Evolutionary conservation across 2,329 filamentous ascomycete genomes (phyloP).

Genomic region (Exophiala xenobiotica): DNA sequence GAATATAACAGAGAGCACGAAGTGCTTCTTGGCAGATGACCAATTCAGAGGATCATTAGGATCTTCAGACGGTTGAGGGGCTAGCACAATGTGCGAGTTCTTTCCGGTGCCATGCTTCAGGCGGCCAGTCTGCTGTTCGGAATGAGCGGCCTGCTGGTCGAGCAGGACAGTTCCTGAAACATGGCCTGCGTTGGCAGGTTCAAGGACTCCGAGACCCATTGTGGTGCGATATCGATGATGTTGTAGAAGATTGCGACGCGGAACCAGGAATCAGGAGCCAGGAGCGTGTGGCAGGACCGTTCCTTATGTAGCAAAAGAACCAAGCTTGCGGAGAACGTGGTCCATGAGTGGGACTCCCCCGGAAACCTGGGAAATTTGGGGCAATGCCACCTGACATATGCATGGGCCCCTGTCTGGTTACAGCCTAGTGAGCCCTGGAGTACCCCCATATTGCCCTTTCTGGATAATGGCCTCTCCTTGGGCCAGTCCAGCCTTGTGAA

Average conservation of each 20-base stretch:
- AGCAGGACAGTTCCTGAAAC: conserved; percentile 35
- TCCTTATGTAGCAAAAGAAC: background rate
- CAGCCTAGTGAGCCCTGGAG: background rate
- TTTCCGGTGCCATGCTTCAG: conserved; percentile 19
- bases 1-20: conserved; percentile 40
- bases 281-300: background rate
- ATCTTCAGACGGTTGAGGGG: conserved; percentile 38
- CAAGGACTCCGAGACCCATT: conserved; percentile 35
- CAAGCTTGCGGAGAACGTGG: background rate
- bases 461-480: background rate
- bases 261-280: background rate
- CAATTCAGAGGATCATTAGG: conserved; percentile 43
- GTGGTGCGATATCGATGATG: background rate
- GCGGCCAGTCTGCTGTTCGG: conserved; percentile 15
- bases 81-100: conserved; percentile 31
- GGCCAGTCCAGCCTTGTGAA: background rate
- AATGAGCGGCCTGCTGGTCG: conserved; percentile 24
- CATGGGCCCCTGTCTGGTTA: background rate
- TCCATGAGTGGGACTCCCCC: background rate
- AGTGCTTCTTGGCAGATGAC: conserved; percentile 35
- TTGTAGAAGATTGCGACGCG: background rate
- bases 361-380: background rate
- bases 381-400: background rate
- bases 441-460: background rate
- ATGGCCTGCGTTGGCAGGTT: conserved; percentile 32